These are phyloP conservation scores for Daldinia bambusicola DNA, from an alignment of 495 filamentous ascomycete genomes.

Conservation along the genomic window DNA sequence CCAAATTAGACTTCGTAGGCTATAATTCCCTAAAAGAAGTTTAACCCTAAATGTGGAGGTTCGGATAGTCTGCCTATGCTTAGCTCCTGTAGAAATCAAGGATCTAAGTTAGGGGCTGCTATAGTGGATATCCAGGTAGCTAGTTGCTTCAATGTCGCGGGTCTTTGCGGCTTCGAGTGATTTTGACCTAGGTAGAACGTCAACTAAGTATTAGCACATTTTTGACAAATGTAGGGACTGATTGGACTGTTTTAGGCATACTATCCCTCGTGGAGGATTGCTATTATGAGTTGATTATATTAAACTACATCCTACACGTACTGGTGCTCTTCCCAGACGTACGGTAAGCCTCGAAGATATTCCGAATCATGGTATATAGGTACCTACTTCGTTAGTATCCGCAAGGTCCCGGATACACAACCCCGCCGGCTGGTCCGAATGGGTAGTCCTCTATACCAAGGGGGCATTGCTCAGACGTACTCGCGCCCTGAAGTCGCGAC, in stretches of 20 bases:
- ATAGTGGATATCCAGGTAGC: not conserved
- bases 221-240: not conserved
- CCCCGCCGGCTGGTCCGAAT: conserved; percentile 20
- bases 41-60: not conserved
- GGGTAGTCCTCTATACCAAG: conserved; percentile 27
- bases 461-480: conserved; percentile 25
- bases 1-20: not conserved
- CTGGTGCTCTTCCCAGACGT: not conserved
- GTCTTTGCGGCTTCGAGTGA: not conserved
- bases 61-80: not conserved
- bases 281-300: not conserved
- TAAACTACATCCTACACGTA: not conserved
- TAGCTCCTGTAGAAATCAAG: not conserved
- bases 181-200: not conserved
- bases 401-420: conserved; percentile 31
- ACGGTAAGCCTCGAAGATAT: too few species aligned
- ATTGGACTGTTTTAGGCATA: not conserved
- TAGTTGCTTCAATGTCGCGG: not conserved
- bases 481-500: conserved; percentile 14
- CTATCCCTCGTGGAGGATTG: too few species aligned
- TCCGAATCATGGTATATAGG: not conserved
- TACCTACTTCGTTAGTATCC: conserved; percentile 9
- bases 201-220: too few species aligned
- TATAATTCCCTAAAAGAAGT: not conserved
- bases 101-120: not conserved